Evolutionary conservation across 768 basidiomycete genomes (phyloP), one percentile per base, ranked within the genome.

Genomic region (Kwoniella mangroviensis): DNA sequence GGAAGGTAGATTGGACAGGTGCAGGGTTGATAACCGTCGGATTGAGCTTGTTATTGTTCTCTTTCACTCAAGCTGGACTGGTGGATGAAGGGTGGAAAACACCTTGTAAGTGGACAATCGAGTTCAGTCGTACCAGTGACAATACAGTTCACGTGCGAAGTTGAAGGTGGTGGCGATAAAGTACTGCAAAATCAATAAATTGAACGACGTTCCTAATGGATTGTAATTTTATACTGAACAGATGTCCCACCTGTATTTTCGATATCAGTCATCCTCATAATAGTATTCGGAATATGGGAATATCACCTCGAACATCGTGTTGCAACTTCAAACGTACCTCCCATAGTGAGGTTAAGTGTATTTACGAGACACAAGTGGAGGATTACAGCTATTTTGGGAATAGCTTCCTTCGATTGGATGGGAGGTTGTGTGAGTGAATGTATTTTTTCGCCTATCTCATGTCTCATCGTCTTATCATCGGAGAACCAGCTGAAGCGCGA

Each of bases 1-100:
- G 63, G 56, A 43, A 84, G 28, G 86, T 93, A 0, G 93, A 94
- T 69, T 93, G 92, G 91, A 82, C 91, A n/a, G 93, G 93, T 3
- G 90, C 90, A 0, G 81, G 86, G 19, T 81, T 93, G n/a, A 83
- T 89, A 65, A 92, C 91, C 0, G 79, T 84, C 0, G 91, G 90
- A 0, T 83, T 93, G 40, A 87, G 90, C 1, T 83, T 93, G 0
- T 85, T 94, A 69, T 86, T 90, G 10, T 93, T 92, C 74, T 88
- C 89, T 0, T 86, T 94, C 3, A 88, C 89, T 56, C 88, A 91
- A 71, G 91, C 88, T 7, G 86, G 85, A n/a, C 82, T 86, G 19
- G 89, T 88, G 3, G 85, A 86, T 0, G 58, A 88, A 3, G 87
- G 88, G 9, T 93, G 91, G 91, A 83, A 79, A 11, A 89, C 89